phyloP scores from a whole-genome alignment of 805 yeast species.

The Candida ipomoeae region DNA sequence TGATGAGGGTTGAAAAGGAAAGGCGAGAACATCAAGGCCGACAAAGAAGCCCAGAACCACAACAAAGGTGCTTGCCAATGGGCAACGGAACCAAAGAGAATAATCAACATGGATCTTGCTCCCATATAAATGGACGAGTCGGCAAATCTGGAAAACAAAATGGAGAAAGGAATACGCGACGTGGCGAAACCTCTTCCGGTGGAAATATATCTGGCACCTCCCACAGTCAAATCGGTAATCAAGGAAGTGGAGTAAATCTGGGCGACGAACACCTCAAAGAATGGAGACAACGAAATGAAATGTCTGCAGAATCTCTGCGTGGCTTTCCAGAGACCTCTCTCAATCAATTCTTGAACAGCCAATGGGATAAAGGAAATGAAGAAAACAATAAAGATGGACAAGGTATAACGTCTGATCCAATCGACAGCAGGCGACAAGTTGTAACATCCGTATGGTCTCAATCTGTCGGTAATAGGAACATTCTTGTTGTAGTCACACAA shows the following conservation, averaged over 20 bases:
- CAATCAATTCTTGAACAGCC: slow-evolving; percentile 71
- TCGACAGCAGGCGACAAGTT: slow-evolving; percentile 65
- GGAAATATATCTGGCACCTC: slow-evolving; percentile 79
- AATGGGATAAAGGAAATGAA: slow-evolving; percentile 71
- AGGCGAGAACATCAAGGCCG: slow-evolving; percentile 66
- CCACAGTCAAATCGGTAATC: slow-evolving; percentile 62
- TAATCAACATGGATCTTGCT: slow-evolving; percentile 67
- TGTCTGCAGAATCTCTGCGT: slow-evolving; percentile 60
- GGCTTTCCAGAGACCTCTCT: slow-evolving; percentile 72
- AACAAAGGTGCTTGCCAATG: slow-evolving; percentile 59
- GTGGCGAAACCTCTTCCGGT: slow-evolving; percentile 85
- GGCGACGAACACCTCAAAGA: slow-evolving; percentile 77
- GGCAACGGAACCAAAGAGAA: slow-evolving; percentile 53
- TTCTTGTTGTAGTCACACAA: slow-evolving; percentile 58
- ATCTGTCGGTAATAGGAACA: slow-evolving; percentile 57
- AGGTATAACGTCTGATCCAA: slow-evolving; percentile 70
- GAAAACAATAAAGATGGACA: slow-evolving; percentile 72
- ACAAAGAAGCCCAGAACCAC: slow-evolving; percentile 71
- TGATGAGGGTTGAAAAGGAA: slow-evolving; percentile 77
- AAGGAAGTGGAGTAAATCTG: slow-evolving; percentile 71
- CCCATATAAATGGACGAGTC: slow-evolving; percentile 73
- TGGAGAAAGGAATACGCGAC: slow-evolving; percentile 60
- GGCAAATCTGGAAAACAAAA: slow-evolving; percentile 65
- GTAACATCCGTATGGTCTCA: slow-evolving; percentile 65
- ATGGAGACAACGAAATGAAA: slow-evolving; percentile 65